A percentile compares a stretch with the other conserved stretches of the same genome.
Conservation (phyloP, 495 filamentous ascomycete genomes). For the Talaromyces stipitatus region DNA sequence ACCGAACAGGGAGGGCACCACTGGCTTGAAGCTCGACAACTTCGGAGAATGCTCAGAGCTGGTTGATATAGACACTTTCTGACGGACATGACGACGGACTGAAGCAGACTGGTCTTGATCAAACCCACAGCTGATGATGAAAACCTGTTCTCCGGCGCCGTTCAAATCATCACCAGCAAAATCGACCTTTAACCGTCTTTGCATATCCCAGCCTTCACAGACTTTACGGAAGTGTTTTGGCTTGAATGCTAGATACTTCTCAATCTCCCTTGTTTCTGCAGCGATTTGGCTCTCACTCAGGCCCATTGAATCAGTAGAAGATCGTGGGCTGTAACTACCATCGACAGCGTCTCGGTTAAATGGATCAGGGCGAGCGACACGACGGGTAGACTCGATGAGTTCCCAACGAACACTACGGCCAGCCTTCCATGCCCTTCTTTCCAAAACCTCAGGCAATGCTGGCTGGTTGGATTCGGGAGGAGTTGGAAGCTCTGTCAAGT, state of each 20-base stretch:
- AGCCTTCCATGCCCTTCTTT: conserved; percentile 67
- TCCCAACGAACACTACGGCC: conserved; percentile 76
- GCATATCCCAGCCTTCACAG: conserved; percentile 91
- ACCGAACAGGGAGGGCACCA: conserved; percentile 31
- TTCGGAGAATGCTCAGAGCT: neutral
- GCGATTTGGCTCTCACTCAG: conserved; percentile 59
- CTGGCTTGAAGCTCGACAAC: neutral
- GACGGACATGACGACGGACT: conserved; percentile 46
- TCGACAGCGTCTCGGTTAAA: conserved; percentile 51
- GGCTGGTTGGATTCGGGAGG: conserved; percentile 26
- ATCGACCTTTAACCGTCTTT: conserved; percentile 75
- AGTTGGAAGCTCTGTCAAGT: conserved; percentile 60
- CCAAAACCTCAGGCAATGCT: conserved; percentile 35
- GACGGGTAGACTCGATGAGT: conserved; percentile 66
- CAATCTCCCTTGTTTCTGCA: conserved; percentile 74
- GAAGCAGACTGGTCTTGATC: conserved; percentile 44
- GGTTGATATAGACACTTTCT: conserved; percentile 15
- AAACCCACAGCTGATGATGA: conserved; percentile 65
- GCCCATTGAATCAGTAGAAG: conserved; percentile 64
- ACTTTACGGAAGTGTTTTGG: conserved; percentile 71
- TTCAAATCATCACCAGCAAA: conserved; percentile 73
- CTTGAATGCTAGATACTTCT: conserved; percentile 63
- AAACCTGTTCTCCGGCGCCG: conserved; percentile 63
- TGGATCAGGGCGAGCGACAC: conserved; percentile 61
- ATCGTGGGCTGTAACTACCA: conserved; percentile 60